phyloP scores from a whole-genome alignment of 2,329 filamentous ascomycete species.

The Penicillium concentricum region DNA sequence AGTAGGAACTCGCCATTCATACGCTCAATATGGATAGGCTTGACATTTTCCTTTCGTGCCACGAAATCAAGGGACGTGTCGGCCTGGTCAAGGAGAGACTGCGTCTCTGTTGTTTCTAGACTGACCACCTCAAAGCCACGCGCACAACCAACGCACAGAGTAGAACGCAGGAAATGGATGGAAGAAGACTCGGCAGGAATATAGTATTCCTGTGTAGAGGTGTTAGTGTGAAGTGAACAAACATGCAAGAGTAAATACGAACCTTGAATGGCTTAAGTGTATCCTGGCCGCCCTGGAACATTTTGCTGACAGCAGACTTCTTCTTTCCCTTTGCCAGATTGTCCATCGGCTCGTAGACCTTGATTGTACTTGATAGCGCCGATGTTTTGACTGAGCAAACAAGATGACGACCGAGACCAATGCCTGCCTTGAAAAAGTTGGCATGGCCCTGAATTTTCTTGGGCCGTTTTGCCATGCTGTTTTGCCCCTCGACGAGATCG shows the following conservation, averaged over 20 bases:
- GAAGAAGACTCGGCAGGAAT: constrained; percentile 98
- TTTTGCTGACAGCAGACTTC: constrained; percentile 91
- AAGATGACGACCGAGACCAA: constrained; percentile 88
- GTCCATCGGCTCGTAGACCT: constrained; percentile 98
- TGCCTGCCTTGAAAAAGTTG: constrained; percentile 97
- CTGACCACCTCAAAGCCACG: constrained; percentile 96
- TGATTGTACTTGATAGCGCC: constrained; percentile 90
- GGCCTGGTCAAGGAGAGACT: constrained; percentile 93
- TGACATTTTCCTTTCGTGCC: constrained; percentile 85
- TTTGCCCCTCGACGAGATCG: constrained; percentile 73
- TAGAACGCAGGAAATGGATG: constrained; percentile 95
- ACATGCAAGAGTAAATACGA: constrained; percentile 16
- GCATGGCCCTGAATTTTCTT: constrained; percentile 97
- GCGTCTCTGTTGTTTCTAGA: constrained; percentile 94
- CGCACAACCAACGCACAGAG: constrained; percentile 92
- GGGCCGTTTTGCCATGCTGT: constrained; percentile 75
- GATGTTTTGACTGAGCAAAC: constrained; percentile 97
- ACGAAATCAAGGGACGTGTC: constrained; percentile 98
- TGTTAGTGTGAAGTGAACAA: constrained; percentile 5
- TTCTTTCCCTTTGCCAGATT: constrained; percentile 91
- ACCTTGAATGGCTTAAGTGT: constrained; percentile 91
- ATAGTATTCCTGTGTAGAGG: constrained; percentile 74
- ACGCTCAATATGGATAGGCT: constrained; percentile 94
- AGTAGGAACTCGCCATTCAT: constrained; percentile 96
- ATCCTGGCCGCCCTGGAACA: constrained; percentile 91